Percentiles rank a stretch among this genome's conserved stretches.
These are phyloP conservation scores for Trichosporon sp. DNA, from an alignment of 1,284 basidiomycete genomes.

Conservation along the genomic window DNA sequence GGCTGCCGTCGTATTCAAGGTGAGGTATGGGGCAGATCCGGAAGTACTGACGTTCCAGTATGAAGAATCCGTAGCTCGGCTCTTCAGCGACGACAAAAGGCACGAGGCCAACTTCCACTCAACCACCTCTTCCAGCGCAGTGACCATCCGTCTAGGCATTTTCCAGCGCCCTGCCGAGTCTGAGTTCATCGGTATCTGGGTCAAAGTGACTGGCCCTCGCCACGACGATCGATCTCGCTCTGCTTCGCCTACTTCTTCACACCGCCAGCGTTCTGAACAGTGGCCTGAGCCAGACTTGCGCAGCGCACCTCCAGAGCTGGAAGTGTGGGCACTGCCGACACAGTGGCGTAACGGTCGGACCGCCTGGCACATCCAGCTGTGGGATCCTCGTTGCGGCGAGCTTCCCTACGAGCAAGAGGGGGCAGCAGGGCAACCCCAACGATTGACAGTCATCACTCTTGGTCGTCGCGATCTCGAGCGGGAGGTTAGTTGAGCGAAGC, in stretches of 20 bases:
- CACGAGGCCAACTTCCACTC: constrained; percentile 11
- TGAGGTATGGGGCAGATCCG: constrained; percentile 7
- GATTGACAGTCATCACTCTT: constrained; percentile 10
- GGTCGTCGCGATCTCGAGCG: constrained; percentile 21
- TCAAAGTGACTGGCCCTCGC: constrained; percentile 27
- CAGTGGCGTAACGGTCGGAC: background rate
- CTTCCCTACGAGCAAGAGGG: background rate
- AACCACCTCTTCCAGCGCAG: background rate
- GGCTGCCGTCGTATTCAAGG: constrained; percentile 31
- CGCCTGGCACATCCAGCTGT: background rate
- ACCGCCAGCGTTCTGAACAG: background rate
- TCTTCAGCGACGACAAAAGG: constrained; percentile 23
- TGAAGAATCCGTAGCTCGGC: constrained; percentile 7
- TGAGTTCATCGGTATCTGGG: constrained; percentile 18
- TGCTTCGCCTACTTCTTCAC: constrained; percentile 6
- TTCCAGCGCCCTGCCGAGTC: constrained; percentile 4
- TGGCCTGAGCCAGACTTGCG: background rate
- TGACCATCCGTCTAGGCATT: constrained; percentile 17
- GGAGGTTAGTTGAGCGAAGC: constrained; percentile 24
- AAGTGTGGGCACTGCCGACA: background rate
- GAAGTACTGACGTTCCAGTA: constrained; percentile 18
- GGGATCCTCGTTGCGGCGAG: background rate
- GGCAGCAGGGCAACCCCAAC: background rate
- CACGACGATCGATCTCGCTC: constrained; percentile 21
- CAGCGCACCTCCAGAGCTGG: background rate